phyloP scores from a whole-genome alignment of 192 early-diverging fungal genomes.

The Coemansia reversa region DNA sequence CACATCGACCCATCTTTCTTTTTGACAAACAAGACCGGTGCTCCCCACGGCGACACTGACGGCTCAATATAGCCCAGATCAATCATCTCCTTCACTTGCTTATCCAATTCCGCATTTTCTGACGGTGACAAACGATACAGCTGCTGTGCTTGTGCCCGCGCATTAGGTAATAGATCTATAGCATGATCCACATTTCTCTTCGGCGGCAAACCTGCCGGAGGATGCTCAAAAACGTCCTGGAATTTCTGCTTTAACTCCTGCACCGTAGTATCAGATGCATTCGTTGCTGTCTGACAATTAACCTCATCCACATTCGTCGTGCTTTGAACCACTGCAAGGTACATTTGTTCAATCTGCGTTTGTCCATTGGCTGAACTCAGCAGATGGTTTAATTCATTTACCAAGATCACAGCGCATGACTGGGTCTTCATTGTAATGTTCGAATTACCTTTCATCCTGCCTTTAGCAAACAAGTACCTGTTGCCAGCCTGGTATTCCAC shows the following conservation, averaged over 20 bases:
- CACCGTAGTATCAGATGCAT: background rate
- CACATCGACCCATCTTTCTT: background rate
- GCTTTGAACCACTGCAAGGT: background rate
- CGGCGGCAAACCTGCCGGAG: background rate
- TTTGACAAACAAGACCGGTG: background rate
- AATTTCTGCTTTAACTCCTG: background rate
- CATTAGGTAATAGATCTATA: background rate
- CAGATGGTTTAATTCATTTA: background rate
- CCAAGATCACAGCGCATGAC: background rate
- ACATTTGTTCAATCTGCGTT: background rate
- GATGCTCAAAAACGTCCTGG: slow-evolving; percentile 1
- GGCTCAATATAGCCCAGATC: background rate
- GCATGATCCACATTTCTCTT: slow-evolving; percentile 4
- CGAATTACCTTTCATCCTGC: background rate
- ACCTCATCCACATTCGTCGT: background rate
- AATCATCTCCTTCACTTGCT: background rate
- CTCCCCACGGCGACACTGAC: background rate
- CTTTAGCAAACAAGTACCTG: background rate
- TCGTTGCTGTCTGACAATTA: background rate
- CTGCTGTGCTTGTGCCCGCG: background rate
- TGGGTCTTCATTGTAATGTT: background rate
- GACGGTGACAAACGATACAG: background rate
- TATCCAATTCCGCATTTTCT: background rate
- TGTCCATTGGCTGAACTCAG: background rate
- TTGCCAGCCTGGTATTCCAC: background rate